Evolutionary conservation across 768 basidiomycete genomes (phyloP).

Genomic region (Lentinula detonsa): DNA sequence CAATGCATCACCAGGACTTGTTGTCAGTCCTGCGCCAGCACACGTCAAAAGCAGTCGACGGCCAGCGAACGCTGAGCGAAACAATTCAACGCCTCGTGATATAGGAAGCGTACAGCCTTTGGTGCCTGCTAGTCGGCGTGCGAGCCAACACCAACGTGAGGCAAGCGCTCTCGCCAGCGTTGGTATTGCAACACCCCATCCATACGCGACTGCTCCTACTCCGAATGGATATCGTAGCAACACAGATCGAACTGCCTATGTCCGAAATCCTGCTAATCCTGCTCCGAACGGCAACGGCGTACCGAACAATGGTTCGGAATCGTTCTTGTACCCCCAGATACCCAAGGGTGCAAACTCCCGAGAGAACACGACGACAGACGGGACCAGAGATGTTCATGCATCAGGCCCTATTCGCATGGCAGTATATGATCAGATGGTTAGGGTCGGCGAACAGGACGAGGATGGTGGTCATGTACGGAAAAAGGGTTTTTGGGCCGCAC

Average conservation of each 20-base stretch:
- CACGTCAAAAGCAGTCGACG: slow-evolving; percentile 57
- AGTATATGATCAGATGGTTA: slow-evolving; percentile 60
- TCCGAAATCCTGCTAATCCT: slow-evolving; percentile 47
- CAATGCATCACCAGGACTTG: slow-evolving; percentile 51
- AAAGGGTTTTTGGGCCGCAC: slow-evolving; percentile 54
- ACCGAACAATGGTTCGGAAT: slow-evolving; percentile 56
- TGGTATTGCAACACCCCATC: slow-evolving; percentile 54
- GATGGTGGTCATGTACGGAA: slow-evolving; percentile 59
- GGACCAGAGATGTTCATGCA: slow-evolving; percentile 24
- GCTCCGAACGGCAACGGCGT: slow-evolving; percentile 32
- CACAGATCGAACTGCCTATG: slow-evolving; percentile 36
- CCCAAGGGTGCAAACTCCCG: slow-evolving; percentile 37
- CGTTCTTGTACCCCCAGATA: slow-evolving; percentile 58
- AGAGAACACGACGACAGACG: slow-evolving; percentile 46
- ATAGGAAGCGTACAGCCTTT: slow-evolving; percentile 63
- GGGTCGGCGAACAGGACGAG: slow-evolving; percentile 55
- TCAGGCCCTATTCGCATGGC: slow-evolving; percentile 42
- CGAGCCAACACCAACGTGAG: slow-evolving; percentile 53
- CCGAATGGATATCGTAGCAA: slow-evolving; percentile 48
- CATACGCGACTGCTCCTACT: slow-evolving; percentile 64
- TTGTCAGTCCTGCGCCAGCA: slow-evolving; percentile 59
- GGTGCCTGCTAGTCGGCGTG: slow-evolving; percentile 60
- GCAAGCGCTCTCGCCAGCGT: slow-evolving; percentile 27
- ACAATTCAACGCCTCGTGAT: slow-evolving; percentile 39
- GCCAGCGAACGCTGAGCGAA: slow-evolving; percentile 39